phyloP scores from a whole-genome alignment of 2,329 filamentous ascomycete genomes.

The Ophiosphaerella herpotricha region DNA sequence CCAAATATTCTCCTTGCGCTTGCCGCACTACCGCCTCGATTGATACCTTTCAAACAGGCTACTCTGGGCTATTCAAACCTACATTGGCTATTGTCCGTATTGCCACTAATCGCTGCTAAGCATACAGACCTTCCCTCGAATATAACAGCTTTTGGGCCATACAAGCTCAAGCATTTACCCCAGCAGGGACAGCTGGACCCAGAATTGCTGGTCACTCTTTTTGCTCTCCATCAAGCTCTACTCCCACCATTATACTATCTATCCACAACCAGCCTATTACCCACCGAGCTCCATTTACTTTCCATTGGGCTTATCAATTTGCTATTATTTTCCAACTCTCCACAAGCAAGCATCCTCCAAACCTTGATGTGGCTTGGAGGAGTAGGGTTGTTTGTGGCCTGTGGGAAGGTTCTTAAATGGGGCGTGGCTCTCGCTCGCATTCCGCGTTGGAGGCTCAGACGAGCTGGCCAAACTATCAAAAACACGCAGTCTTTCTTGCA shows the following conservation, averaged over 20 bases:
- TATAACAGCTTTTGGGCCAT: conserved; percentile 38
- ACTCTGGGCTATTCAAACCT: conserved; percentile 64
- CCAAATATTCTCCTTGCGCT: conserved; percentile 83
- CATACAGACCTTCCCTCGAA: conserved; percentile 47
- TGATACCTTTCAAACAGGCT: conserved; percentile 69
- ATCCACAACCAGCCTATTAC: conserved; percentile 84
- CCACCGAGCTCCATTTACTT: conserved; percentile 85
- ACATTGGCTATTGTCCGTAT: conserved; percentile 79
- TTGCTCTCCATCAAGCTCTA: conserved; percentile 81
- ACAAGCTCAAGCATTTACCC: conserved; percentile 40
- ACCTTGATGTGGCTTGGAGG: conserved; percentile 64
- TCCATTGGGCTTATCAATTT: conserved; percentile 83
- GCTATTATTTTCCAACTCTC: conserved; percentile 73
- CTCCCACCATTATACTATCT: conserved; percentile 75
- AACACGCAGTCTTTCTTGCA: conserved; percentile 51
- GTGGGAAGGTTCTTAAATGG: conserved; percentile 76
- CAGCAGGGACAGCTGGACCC: conserved; percentile 50
- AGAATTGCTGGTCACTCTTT: conserved; percentile 69
- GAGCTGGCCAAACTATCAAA: conserved; percentile 53
- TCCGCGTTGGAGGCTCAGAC: conserved; percentile 86
- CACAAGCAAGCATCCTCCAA: conserved; percentile 51
- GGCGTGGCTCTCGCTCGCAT: conserved; percentile 85
- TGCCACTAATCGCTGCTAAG: conserved; percentile 66
- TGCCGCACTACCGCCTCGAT: conserved; percentile 71
- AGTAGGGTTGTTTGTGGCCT: conserved; percentile 72